Base-by-base conservation (phyloP, 2,329 filamentous ascomycete species). In the Epichloe hybrida region DNA sequence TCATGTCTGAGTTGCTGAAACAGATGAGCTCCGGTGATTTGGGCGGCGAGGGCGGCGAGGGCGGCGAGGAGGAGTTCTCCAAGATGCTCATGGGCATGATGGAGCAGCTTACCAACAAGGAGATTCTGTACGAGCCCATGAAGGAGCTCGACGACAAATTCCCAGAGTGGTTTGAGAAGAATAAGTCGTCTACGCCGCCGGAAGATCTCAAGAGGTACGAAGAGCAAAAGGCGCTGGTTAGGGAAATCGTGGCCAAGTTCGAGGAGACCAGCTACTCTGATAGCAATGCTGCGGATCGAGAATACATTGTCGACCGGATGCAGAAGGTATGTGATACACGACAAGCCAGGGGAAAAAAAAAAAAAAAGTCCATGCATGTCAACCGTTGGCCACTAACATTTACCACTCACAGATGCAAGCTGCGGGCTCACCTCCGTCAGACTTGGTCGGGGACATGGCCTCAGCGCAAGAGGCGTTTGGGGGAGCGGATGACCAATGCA, bases 31-130 rank as follows among this genome's bases (percentile, higher is more conserved):
- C 66, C 71, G 85, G 88, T 61, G 76, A 78, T 23, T 66, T 72
- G 1, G 80, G 77, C n/a, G 62, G 62, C n/a, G 83, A 79, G 9
- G 80, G 77, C n/a, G 62, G 62, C n/a, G 83, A 79, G 9, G 69
- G 67, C 38, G 61, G 64, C 48, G 88, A 96, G 51, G 89, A 93
- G 59, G 89, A 95, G 59, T 86, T 97, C 61, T 89, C 88, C 52
- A 91, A 95, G 70, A 88, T 97, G 81, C 79, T 98, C 53, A 81
- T 95, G 76, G 87, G 86, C 50, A 95, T 97, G 88, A 97, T 98
- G 91, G 88, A 97, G 70, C 90, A 98, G 67, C 76, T 98, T 55
- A 97, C 93, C 3, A 95, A 95, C 68, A 97, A 95, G 72, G 93
- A 97, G 59, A 96, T 98, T 55, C 70, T 98, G 48, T 97, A 97